Evolutionary conservation across 2,329 filamentous ascomycete genomes (phyloP).

Genomic region (Fulvia fulva): DNA sequence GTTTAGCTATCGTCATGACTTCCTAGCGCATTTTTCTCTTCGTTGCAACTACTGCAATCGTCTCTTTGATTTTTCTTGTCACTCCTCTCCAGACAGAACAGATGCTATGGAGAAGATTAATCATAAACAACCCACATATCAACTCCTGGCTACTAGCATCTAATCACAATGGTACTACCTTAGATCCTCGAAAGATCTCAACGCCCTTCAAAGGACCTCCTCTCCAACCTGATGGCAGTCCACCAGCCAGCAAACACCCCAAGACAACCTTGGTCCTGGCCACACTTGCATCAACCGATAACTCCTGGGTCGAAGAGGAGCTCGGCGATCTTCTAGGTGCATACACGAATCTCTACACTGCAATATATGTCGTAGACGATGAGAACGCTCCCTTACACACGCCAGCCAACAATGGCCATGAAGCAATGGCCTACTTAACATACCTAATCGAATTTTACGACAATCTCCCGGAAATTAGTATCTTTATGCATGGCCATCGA

Average conservation of each 20-base stretch:
- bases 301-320: slow-evolving; percentile 18
- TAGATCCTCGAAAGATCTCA: background rate
- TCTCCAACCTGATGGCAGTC: background rate
- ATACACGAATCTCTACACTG: slow-evolving; percentile 10
- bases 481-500: slow-evolving; percentile 62
- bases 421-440: slow-evolving; percentile 59
- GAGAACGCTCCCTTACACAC: slow-evolving; percentile 45
- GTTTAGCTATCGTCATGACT: background rate
- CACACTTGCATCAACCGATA: slow-evolving; percentile 12
- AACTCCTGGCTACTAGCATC: background rate
- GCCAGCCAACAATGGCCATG: slow-evolving; percentile 57
- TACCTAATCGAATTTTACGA: slow-evolving; percentile 62
- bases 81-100: background rate
- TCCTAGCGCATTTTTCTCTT: background rate
- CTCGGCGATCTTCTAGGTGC: slow-evolving; percentile 16
- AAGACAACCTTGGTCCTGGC: slow-evolving; percentile 17
- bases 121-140: background rate
- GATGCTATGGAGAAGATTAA: background rate
- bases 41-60: background rate
- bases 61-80: slow-evolving; percentile 2
- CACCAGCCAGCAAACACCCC: background rate
- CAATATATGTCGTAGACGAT: slow-evolving; percentile 20
- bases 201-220: background rate
- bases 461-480: slow-evolving; percentile 52
- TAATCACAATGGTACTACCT: background rate